Conservation (phyloP, 139 green algal species). For the Micromonas commoda region DNA sequence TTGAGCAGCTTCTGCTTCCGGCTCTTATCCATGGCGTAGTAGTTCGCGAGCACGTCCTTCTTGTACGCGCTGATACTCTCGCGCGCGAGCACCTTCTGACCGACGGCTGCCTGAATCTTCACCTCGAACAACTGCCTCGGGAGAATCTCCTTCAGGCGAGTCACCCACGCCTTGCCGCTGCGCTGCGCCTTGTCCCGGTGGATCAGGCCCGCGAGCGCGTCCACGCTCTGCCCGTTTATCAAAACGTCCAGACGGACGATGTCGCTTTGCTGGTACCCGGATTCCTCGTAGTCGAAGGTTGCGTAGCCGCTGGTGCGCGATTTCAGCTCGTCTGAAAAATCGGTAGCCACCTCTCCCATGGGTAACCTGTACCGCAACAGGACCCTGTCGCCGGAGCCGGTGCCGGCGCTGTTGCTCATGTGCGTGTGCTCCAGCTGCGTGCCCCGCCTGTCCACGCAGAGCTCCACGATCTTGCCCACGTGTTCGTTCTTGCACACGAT, state of each 20-base stretch:
- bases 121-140: slow-evolving; percentile 37
- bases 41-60: slow-evolving; percentile 60
- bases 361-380: slow-evolving; percentile 52
- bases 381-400: slow-evolving; percentile 39
- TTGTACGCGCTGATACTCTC: slow-evolving; percentile 42
- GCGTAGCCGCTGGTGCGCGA: slow-evolving; percentile 65
- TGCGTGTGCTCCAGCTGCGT: slow-evolving; percentile 11
- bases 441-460: slow-evolving; percentile 16
- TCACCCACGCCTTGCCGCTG: slow-evolving; percentile 30
- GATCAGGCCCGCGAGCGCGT: slow-evolving; percentile 74
- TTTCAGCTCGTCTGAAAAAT: slow-evolving; percentile 63
- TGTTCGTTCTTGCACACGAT: slow-evolving; percentile 68
- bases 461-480: slow-evolving; percentile 65
- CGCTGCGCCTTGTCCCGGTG: slow-evolving; percentile 45
- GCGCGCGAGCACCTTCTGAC: slow-evolving; percentile 39
- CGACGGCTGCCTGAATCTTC: slow-evolving; percentile 41
- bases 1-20: slow-evolving; percentile 81
- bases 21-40: slow-evolving; percentile 66
- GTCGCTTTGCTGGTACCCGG: slow-evolving; percentile 52
- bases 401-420: background rate
- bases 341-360: slow-evolving; percentile 39
- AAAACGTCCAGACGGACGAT: slow-evolving; percentile 81
- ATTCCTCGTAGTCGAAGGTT: slow-evolving; percentile 90
- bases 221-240: slow-evolving; percentile 71
- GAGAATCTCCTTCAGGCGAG: slow-evolving; percentile 35